Base-by-base conservation (phyloP, 1,284 basidiomycete genomes). In the Baeospora myosura region DNA sequence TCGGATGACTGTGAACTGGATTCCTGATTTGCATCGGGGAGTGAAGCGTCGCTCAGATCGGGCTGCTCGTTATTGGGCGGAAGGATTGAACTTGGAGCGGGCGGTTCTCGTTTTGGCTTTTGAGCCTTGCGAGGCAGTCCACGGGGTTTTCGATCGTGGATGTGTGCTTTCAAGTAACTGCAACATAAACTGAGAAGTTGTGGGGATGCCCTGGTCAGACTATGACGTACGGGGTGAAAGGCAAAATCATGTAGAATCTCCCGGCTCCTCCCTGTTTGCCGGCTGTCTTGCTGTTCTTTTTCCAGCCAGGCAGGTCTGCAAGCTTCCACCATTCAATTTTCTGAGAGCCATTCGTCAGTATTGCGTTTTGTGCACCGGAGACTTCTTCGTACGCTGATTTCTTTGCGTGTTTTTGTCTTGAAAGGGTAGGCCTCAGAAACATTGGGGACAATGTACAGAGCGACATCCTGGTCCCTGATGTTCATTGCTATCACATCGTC, bases 301-400 rank as follows among this genome's bases (percentile, higher is more conserved):
- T 90, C 92, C 93, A 98, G 0, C 89, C 93, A 0, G 96, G 96
- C 17, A 99, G 69, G 60, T 98, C 93, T 23, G 74, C 70, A 34
- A 98, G 67, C 47, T 71, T 81, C 62, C 97, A 98, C 96, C 96
- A 99, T 56, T 94, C 86, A 53, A 98, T 98, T 69, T 88, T 88
- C 93, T 96, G 45, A 33, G 25, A 29, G 41, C 38, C 18, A 30
- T 35, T 7, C 20, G 47, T 44, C 17, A 56, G 31, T 54, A 45
- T 43, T 26, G 36, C 26, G 16, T 33, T 18, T 34, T 32, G 23
- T 21, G 34, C 29, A 23, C 24, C 8, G 32, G 40, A 39, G 34
- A 11, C 66, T 38, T 24, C 33, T 17, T 68, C 89, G 59, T 71
- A 97, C 94, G 56, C 93, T 96, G 55, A 99, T 99, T 70, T 99